Conservation (phyloP, 176 grass and related monocot genomes). For the Hyparrhenia diplandra region DNA sequence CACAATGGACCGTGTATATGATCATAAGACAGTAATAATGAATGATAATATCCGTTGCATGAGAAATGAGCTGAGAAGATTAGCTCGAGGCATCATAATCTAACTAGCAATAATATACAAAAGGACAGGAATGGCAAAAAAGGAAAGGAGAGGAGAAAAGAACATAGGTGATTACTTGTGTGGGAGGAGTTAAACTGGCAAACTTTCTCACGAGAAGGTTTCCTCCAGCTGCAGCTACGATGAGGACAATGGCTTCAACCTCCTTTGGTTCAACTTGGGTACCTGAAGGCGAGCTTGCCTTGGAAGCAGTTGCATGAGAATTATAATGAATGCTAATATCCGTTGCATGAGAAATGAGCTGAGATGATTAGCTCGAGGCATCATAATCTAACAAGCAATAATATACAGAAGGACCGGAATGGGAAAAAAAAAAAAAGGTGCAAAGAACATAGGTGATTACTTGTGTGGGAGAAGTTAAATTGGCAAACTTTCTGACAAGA, state of each 20-base stretch:
- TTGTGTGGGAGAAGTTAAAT: too few species aligned
- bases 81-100: not conserved
- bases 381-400: not conserved
- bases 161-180: constrained; percentile 31
- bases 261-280: constrained; percentile 45
- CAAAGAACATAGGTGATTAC: too few species aligned
- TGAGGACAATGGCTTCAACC: constrained; percentile 53
- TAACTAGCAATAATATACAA: not conserved
- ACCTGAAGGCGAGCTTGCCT: constrained; percentile 54
- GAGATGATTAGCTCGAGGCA: not conserved
- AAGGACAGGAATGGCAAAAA: not conserved
- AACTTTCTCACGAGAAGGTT: constrained; percentile 71
- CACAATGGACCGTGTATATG: not conserved
- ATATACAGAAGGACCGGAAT: not conserved
- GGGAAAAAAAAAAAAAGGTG: too few species aligned
- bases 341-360: not conserved
- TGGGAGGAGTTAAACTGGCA: constrained; percentile 43
- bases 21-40: not conserved
- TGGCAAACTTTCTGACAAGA: too few species aligned
- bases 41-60: not conserved
- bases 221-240: constrained; percentile 12
- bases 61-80: not conserved
- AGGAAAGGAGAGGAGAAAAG: not conserved
- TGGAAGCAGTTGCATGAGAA: constrained; percentile 64
- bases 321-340: not conserved